A percentile compares a stretch with the other conserved stretches of the same genome.
Conservation (phyloP, 345 rosid genomes). For the Aethionema arabicum region DNA sequence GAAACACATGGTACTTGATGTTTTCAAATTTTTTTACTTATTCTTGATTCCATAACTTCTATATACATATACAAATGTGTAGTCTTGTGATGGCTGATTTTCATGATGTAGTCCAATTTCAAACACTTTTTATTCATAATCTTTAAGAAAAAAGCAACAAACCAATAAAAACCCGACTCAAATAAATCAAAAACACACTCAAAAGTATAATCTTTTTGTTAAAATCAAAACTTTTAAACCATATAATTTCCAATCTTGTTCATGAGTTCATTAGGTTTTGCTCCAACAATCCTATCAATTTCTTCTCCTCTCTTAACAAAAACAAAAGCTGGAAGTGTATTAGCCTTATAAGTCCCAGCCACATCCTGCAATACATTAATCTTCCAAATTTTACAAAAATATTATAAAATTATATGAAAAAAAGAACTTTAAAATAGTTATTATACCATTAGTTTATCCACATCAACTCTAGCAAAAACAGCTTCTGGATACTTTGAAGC, state of each 20-base stretch:
- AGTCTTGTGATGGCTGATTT: not conserved
- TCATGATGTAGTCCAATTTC: not conserved
- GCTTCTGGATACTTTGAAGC: constrained; percentile 51
- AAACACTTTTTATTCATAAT: constrained; percentile 24
- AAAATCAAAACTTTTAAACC: not conserved
- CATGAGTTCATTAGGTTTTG: constrained; percentile 55
- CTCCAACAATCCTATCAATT: constrained; percentile 62
- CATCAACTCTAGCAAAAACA: constrained; percentile 67
- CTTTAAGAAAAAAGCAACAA: constrained; percentile 7
- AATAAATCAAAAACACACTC: constrained; percentile 7
- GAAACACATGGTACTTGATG: too few relatives aligned
- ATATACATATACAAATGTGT: too few relatives aligned
- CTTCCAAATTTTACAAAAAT: not conserved
- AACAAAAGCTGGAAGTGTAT: constrained; percentile 58
- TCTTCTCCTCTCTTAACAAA: constrained; percentile 68
- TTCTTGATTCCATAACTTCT: too few relatives aligned
- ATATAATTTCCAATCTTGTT: constrained; percentile 55
- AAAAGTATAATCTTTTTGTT: not conserved
- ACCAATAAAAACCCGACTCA: constrained; percentile 1
- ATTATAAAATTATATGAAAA: not conserved
- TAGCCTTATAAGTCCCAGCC: constrained; percentile 44
- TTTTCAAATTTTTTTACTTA: too few relatives aligned
- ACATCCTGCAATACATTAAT: constrained; percentile 44
- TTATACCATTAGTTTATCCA: constrained; percentile 55
- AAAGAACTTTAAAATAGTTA: not conserved